Percentiles rank a stretch among this genome's conserved stretches.
Conservation (phyloP, 2,329 filamentous ascomycete genomes). For the Colletotrichum trifolii region DNA sequence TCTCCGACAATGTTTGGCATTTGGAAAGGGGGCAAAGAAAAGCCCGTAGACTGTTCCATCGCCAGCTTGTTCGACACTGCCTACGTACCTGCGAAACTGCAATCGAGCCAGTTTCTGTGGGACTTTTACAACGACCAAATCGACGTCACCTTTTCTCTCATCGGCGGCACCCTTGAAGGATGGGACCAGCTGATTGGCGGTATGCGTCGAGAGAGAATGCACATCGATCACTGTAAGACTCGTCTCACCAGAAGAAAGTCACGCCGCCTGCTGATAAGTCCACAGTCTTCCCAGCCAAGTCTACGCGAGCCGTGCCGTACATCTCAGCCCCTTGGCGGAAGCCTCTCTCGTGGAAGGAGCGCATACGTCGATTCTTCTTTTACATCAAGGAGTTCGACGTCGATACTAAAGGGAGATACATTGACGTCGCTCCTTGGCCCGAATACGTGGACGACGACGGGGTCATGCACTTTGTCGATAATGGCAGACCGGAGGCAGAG, state of each 20-base stretch:
- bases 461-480: constrained; percentile 46
- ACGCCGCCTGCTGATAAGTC: background rate
- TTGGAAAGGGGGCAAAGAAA: constrained; percentile 38
- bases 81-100: constrained; percentile 58
- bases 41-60: constrained; percentile 58
- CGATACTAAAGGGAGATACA: constrained; percentile 41
- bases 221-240: constrained; percentile 32
- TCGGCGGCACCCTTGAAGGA: constrained; percentile 57
- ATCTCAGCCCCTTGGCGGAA: constrained; percentile 48
- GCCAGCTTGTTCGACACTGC: constrained; percentile 63
- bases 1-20: constrained; percentile 31
- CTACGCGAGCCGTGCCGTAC: constrained; percentile 47
- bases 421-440: constrained; percentile 51
- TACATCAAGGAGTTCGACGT: constrained; percentile 41
- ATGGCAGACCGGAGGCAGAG: constrained; percentile 44
- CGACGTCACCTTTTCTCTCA: constrained; percentile 53
- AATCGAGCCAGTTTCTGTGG: constrained; percentile 53
- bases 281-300: constrained; percentile 49
- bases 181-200: constrained; percentile 61
- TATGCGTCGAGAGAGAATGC: constrained; percentile 44
- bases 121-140: constrained; percentile 55
- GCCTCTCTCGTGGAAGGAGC: constrained; percentile 38
- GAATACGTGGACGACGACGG: constrained; percentile 45
- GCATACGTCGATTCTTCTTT: constrained; percentile 47
- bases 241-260: background rate